Conservation (phyloP, 2,329 filamentous ascomycete species). For the Metarhizium robertsii region DNA sequence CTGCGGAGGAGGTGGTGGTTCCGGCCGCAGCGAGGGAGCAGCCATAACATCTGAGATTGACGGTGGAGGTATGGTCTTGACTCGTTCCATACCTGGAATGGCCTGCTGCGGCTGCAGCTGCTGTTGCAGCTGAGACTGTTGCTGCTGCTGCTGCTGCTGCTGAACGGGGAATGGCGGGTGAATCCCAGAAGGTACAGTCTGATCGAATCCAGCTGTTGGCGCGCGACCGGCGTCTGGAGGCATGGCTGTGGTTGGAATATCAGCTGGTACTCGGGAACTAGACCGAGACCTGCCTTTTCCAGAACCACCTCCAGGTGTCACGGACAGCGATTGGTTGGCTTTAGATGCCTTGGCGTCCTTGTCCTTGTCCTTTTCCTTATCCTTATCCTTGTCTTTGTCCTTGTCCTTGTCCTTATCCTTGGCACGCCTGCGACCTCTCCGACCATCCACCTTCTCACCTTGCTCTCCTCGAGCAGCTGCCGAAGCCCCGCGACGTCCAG, state of each 20-base stretch:
- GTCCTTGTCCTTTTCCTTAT: conserved; percentile 24
- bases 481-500: conserved; percentile 38
- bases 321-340: conserved; percentile 34
- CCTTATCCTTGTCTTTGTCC: conserved; percentile 12
- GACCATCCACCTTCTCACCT: conserved; percentile 35
- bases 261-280: conserved; percentile 38
- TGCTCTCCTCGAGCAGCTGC: conserved; percentile 30
- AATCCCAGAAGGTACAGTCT: conserved; percentile 26
- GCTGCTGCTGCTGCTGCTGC: conserved; percentile 5
- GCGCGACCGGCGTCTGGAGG: conserved; percentile 31
- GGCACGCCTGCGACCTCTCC: conserved; percentile 28
- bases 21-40: conserved; percentile 45
- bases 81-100: conserved; percentile 23
- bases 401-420: conserved; percentile 26
- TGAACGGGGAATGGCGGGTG: conserved; percentile 30
- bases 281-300: conserved; percentile 44
- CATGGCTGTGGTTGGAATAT: conserved; percentile 20
- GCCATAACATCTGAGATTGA: conserved; percentile 45
- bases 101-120: conserved; percentile 12
- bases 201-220: conserved; percentile 30
- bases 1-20: conserved; percentile 37
- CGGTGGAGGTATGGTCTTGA: conserved; percentile 22
- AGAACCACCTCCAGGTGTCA: conserved; percentile 27
- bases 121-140: neutral
- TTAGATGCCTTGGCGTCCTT: conserved; percentile 30